Evolutionary conservation across 495 filamentous ascomycete genomes (phyloP), one percentile per base, ranked within the genome.

Genomic region (Amphirosellinia nigrospora): DNA sequence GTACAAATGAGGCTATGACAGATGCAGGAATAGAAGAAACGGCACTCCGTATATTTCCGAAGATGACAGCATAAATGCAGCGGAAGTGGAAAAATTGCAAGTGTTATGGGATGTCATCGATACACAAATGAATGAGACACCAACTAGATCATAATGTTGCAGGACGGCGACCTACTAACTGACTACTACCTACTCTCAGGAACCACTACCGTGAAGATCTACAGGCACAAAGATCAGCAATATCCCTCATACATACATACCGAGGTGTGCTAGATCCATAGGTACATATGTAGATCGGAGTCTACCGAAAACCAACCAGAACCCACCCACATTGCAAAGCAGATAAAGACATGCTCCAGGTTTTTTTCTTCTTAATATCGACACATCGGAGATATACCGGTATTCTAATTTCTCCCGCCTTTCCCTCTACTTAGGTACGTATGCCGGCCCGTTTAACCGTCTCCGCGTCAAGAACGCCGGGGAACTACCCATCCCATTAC

Each of bases 361-460:
- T n/a, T n/a, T n/a, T n/a, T n/a, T n/a, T n/a, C n/a, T 0, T 63
- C 28, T 62, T 63, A 63, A 63, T 63, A 63, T 63, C 23, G 26
- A 32, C 13, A 0, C 3, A 46, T 63, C 32, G 55, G 30, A 58
- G 55, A 36, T 58, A 10, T 21, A 36, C 26, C n/a, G n/a, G n/a
- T n/a, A n/a, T n/a, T n/a, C n/a, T n/a, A n/a, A n/a, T n/a, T n/a
- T 26, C 60, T 23, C n/a, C 4, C 19, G 0, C 30, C 9, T 43
- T 38, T n/a, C 21, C 32, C 30, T 23, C 28, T 13, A 9, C 32
- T 43, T 30, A 13, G 38, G 10, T 2, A 0, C 8, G 10, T 2
- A 10, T 45, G 15, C 41, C 64, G 52, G 64, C 10, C 64, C 64
- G 64, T 43, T 59, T 56, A 58, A 15, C 64, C 64, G 64, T 8